These are phyloP conservation scores for Stromatinia cepivora DNA, from an alignment of 2,329 filamentous ascomycete genomes.

Conservation along the genomic window DNA sequence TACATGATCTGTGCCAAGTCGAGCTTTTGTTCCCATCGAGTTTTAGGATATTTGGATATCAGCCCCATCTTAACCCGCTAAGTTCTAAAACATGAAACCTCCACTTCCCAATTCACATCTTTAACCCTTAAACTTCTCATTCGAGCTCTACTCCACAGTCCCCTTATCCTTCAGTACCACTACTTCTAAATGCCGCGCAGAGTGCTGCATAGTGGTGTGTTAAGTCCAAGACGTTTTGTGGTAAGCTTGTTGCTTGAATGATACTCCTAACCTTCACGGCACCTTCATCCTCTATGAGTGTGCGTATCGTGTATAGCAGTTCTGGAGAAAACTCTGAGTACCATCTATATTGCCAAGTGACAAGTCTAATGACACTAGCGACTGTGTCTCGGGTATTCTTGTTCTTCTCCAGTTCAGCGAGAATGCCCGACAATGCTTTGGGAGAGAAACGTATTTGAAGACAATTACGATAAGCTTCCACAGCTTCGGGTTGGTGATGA, in stretches of 20 bases:
- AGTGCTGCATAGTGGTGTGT: conserved; percentile 95
- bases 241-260: conserved; percentile 91
- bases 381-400: conserved; percentile 81
- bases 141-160: not conserved
- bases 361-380: conserved; percentile 81
- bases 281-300: conserved; percentile 94
- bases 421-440: conserved; percentile 83
- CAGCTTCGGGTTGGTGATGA: conserved; percentile 86
- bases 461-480: conserved; percentile 90
- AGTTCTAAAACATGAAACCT: conserved; percentile 18
- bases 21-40: conserved; percentile 16
- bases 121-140: not conserved
- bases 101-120: conserved; percentile 2
- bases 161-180: conserved; percentile 52
- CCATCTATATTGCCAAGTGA: conserved; percentile 99
- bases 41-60: conserved; percentile 20
- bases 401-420: conserved; percentile 74
- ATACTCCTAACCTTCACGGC: conserved; percentile 97
- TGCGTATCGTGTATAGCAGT: conserved; percentile 82
- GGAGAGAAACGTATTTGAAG: conserved; percentile 87
- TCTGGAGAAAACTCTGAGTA: conserved; percentile 98
- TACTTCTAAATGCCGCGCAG: conserved; percentile 93
- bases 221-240: conserved; percentile 88
- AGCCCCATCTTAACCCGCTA: conserved; percentile 18
- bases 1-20: conserved; percentile 19